Evolutionary conservation across 2,329 filamentous ascomycete genomes (phyloP).

Genomic region (Salinomyces thailandicus): DNA sequence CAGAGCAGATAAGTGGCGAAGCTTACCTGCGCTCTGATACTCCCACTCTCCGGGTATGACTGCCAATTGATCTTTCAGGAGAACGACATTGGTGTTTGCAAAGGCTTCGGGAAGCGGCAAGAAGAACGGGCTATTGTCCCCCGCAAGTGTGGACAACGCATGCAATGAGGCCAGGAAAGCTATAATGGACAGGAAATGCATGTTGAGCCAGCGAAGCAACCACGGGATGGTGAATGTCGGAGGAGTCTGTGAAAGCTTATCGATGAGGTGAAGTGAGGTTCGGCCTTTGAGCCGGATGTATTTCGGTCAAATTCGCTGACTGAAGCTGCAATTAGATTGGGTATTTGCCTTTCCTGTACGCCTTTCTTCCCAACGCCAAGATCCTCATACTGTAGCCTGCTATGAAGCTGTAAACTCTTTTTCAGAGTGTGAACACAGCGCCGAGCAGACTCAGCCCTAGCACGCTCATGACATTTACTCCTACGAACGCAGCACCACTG

Average conservation of each 20-base stretch:
- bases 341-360: too few species aligned
- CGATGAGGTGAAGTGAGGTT: neutral
- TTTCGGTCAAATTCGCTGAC: neutral
- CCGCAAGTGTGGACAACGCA: too few species aligned
- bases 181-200: neutral
- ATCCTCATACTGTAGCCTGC: too few species aligned
- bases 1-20: neutral
- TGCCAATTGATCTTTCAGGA: conserved; percentile 12
- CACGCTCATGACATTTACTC: conserved; percentile 17
- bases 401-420: neutral
- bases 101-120: conserved; percentile 10
- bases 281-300: neutral
- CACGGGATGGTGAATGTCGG: too few species aligned
- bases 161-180: neutral
- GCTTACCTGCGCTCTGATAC: conserved; percentile 9
- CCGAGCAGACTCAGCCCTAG: conserved; percentile 17
- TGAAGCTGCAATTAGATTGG: neutral
- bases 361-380: too few species aligned
- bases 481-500: conserved; percentile 14
- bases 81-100: conserved; percentile 9
- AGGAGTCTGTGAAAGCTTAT: neutral
- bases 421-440: conserved; percentile 15
- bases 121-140: neutral
- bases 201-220: neutral
- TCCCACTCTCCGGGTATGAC: conserved; percentile 14